A percentile compares a stretch with the other conserved stretches of the same genome.
Conservation (phyloP, 2,329 filamentous ascomycete species). For the Phaeosphaeria sp. region DNA sequence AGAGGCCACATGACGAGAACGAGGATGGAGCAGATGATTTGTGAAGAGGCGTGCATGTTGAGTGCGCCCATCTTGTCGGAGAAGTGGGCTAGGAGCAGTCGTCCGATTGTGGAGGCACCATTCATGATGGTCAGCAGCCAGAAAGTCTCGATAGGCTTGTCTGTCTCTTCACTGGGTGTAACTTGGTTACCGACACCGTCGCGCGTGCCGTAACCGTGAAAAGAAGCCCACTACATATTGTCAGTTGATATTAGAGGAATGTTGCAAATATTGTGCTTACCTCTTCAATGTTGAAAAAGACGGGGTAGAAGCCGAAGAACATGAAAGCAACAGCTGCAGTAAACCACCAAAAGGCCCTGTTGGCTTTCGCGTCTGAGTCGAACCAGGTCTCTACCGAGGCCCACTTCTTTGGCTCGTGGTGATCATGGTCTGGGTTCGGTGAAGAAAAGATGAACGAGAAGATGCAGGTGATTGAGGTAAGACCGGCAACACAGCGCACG, state of each 20-base stretch:
- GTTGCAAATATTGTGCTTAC: conserved; percentile 42
- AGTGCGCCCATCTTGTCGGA: conserved; percentile 55
- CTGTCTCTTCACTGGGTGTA: conserved; percentile 15
- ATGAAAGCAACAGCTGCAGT: conserved; percentile 54
- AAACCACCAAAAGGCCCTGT: conserved; percentile 53
- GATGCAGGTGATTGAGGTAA: conserved; percentile 51
- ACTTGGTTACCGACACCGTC: conserved; percentile 22
- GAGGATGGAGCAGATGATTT: conserved; percentile 51
- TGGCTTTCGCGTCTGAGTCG: conserved; percentile 53
- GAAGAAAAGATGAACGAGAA: conserved; percentile 52
- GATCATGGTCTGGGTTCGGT: conserved; percentile 52
- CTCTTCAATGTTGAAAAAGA: conserved; percentile 62
- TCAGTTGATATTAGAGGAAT: conserved; percentile 17
- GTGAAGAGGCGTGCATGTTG: conserved; percentile 54
- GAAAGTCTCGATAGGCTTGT: conserved; percentile 53
- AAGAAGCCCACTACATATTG: conserved; percentile 52
- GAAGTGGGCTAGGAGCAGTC: conserved; percentile 53
- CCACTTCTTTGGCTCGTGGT: conserved; percentile 51
- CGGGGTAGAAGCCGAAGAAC: conserved; percentile 60
- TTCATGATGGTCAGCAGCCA: conserved; percentile 60
- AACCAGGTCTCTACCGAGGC: conserved; percentile 49
- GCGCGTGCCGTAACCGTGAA: conserved; percentile 50
- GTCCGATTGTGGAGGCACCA: conserved; percentile 55
- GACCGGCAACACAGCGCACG: conserved; percentile 49
- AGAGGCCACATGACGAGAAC: conserved; percentile 54